Evolutionary conservation across 495 filamentous ascomycete genomes (phyloP), one percentile per base, ranked within the genome.

Genomic region (Aspergillus ellipticus): DNA sequence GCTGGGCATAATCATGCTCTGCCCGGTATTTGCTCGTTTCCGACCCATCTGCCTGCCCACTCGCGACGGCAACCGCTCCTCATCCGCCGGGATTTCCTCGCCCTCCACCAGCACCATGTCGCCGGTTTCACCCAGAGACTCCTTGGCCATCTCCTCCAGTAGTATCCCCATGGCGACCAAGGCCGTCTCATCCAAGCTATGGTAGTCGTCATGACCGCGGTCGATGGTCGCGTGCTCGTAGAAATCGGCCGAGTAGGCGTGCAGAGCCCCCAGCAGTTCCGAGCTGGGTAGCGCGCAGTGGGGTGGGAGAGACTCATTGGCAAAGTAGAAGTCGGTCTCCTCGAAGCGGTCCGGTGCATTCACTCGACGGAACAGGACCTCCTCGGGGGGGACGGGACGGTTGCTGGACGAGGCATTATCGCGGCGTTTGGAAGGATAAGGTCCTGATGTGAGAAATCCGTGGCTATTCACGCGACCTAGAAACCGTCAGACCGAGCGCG

Each of bases 111-210:
- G 85, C 0, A 85, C 89, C 53, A 92, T 57, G 68, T 94, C 86
- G 4, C 89, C 92, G 1, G 77, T 87, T 29, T 80, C 74, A 1
- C 89, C 90, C 11, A 96, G 71, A 0, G 71, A 70, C 42, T 86
- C 81, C 16, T 74, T 76, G 4, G 80, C 74, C 51, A 86, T 78
- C 66, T 96, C 92, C 70, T 96, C 92, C 31, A 96, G 68, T 52
- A 96, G 62, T 21, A 96, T 83, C 0, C 90, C 92, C 69, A 95
- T 73, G 0, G 88, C 88, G 54, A 96, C 73, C 50, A 96, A 67
- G 1, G 90, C 90, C 8, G 89, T 93, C 70, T 91, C 92, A 63
- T 96, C 89, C 82, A 96, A 81, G 57, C 83, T 90, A 24, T 78
- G 72, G 66, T 84, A 83, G 51, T 85, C 79, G 41, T 78, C 60